Conservation (phyloP, 331 rosid genomes). For the Malus hybrid region DNA sequence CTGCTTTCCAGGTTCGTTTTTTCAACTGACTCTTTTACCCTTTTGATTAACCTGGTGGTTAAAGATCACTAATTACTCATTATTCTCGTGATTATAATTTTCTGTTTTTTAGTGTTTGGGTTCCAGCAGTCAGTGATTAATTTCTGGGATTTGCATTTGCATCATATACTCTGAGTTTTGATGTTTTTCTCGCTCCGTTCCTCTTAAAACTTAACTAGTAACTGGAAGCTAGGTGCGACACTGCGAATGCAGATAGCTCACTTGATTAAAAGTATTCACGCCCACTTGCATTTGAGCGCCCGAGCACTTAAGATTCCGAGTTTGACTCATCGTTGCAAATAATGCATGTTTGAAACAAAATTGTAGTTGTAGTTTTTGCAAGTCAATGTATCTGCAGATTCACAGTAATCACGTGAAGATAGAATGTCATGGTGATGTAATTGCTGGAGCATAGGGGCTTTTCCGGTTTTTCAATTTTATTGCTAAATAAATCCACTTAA, state of each 20-base stretch:
- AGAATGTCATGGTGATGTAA: too few relatives aligned
- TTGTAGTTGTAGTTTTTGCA: neutral
- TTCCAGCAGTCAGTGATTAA: neutral
- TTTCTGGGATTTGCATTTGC: neutral
- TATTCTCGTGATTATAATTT: neutral
- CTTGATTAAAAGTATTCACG: neutral
- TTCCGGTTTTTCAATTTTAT: neutral
- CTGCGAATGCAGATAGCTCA: neutral
- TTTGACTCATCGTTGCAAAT: neutral
- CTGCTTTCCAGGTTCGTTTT: constrained; percentile 78
- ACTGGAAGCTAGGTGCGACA: neutral
- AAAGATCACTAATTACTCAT: neutral
- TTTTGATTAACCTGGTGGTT: neutral
- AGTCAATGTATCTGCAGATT: neutral
- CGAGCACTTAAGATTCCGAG: neutral
- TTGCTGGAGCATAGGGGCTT: neutral
- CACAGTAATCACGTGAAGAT: neutral
- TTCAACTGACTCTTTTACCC: neutral
- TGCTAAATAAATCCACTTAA: too few relatives aligned
- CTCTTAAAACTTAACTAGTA: neutral
- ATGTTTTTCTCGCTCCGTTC: neutral
- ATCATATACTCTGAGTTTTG: neutral
- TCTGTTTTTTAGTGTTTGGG: neutral
- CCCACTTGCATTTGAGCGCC: neutral
- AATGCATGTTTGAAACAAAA: neutral